Percentiles rank a stretch among this genome's conserved stretches.
Conservation (phyloP, 1,284 basidiomycete species). For the Pseudozyma hubeiensis region DNA sequence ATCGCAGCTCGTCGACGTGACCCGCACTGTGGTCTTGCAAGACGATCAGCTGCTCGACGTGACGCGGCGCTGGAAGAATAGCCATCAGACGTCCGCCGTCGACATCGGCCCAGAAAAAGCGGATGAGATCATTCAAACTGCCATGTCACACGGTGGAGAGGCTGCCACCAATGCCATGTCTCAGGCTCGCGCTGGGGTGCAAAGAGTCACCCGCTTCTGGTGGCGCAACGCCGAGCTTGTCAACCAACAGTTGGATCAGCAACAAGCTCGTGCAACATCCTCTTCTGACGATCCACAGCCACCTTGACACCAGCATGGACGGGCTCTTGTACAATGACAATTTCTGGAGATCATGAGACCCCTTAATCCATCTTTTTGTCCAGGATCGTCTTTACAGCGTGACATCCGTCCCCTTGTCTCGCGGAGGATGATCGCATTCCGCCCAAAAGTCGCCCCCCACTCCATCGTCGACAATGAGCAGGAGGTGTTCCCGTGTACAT, state of each 20-base stretch:
- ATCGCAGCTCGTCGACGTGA: slow-evolving; percentile 24
- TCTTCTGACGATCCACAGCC: not conserved
- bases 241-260: slow-evolving; percentile 20
- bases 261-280: not conserved
- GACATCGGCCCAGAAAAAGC: slow-evolving; percentile 14
- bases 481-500: slow-evolving; percentile 29
- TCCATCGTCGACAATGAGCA: slow-evolving; percentile 28
- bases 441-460: slow-evolving; percentile 16
- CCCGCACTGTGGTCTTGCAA: slow-evolving; percentile 20
- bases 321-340: not conserved
- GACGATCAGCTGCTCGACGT: slow-evolving; percentile 20
- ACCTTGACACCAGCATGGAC: not conserved
- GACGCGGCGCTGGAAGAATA: slow-evolving; percentile 9
- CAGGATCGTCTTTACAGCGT: too few relatives aligned
- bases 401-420: slow-evolving; percentile 18
- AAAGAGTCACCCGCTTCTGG: slow-evolving; percentile 16
- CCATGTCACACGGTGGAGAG: slow-evolving; percentile 10
- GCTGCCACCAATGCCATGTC: slow-evolving; percentile 13
- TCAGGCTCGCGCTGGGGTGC: slow-evolving; percentile 22
- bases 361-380: too few relatives aligned
- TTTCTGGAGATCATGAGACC: too few relatives aligned
- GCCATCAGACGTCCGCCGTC: not conserved
- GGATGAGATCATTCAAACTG: slow-evolving; percentile 14
- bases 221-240: slow-evolving; percentile 18
- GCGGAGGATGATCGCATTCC: slow-evolving; percentile 22